These are phyloP conservation scores for Parmelia sp. DNA, from an alignment of 495 filamentous ascomycete genomes.

Conservation along the genomic window DNA sequence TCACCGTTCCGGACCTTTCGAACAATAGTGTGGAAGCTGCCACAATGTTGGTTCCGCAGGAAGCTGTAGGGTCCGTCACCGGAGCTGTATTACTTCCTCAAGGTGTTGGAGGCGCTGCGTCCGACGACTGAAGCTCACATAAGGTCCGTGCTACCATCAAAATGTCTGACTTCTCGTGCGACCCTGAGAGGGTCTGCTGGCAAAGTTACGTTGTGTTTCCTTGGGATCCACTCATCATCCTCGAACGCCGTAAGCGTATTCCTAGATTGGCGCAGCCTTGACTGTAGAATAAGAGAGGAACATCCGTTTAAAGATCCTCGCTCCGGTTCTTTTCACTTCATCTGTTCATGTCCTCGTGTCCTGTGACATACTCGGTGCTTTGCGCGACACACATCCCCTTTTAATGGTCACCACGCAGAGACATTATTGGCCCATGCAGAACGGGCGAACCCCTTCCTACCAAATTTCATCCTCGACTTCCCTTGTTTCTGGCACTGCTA, in stretches of 20 bases:
- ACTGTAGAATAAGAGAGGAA: background rate
- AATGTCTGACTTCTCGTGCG: background rate
- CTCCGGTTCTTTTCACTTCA: background rate
- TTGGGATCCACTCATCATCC: background rate
- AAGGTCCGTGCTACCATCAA: background rate
- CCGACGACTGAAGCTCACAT: background rate
- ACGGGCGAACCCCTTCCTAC: background rate
- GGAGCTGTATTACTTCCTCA: conserved; percentile 5
- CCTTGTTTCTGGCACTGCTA: background rate
- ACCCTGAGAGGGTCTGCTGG: background rate
- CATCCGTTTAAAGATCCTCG: background rate
- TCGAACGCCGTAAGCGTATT: background rate
- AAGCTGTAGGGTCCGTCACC: background rate
- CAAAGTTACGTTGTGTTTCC: background rate
- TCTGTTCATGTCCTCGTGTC: background rate
- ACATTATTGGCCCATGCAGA: background rate
- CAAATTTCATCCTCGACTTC: background rate
- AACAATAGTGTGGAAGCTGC: conserved; percentile 3
- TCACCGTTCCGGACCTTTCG: conserved; percentile 11
- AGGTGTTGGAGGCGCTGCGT: background rate
- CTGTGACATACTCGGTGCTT: background rate
- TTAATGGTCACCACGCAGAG: background rate
- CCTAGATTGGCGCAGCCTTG: background rate
- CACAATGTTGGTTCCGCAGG: conserved; percentile 6
- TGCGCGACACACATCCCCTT: background rate